Evolutionary conservation across 176 grass and related monocot species (phyloP).

Genomic region (Alloteropsis semialata): DNA sequence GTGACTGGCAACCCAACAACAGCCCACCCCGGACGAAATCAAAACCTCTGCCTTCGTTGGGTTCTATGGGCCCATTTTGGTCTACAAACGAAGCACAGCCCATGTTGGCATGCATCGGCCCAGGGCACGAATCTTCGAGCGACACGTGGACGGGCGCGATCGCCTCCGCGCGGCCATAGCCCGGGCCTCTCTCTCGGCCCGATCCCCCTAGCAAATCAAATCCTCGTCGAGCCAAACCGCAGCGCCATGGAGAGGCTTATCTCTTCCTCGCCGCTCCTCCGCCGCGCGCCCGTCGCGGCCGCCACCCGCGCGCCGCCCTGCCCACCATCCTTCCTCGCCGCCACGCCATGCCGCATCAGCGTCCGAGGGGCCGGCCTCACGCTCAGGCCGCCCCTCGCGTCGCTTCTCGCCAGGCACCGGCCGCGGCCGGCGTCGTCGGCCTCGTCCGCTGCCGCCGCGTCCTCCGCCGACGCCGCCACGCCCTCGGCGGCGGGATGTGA

Average conservation of each 20-base stretch:
- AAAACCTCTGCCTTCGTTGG: no score
- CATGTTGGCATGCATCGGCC: rapidly evolving
- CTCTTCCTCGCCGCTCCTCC: constrained; percentile 58
- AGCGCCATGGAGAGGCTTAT: constrained; percentile 79
- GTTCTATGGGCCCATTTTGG: neutral
- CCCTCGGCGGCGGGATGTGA: neutral
- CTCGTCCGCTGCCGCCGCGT: neutral
- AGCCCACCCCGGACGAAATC: no score
- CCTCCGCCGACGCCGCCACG: neutral
- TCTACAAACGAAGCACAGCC: neutral
- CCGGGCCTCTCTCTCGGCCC: neutral
- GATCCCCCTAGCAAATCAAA: neutral
- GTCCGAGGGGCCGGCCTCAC: neutral
- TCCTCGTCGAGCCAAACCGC: neutral
- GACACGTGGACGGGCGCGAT: neutral
- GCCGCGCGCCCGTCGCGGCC: constrained; percentile 16
- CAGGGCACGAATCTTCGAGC: neutral
- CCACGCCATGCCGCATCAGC: neutral
- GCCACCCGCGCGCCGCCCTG: neutral
- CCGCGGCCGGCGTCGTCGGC: neutral
- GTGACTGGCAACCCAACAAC: no score
- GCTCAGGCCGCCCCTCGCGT: constrained; percentile 14
- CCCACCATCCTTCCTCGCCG: neutral
- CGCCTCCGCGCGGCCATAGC: neutral
- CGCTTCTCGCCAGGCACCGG: constrained; percentile 16